Evolutionary conservation across 768 basidiomycete species (phyloP).

Genomic region (Leccinum boreale): DNA sequence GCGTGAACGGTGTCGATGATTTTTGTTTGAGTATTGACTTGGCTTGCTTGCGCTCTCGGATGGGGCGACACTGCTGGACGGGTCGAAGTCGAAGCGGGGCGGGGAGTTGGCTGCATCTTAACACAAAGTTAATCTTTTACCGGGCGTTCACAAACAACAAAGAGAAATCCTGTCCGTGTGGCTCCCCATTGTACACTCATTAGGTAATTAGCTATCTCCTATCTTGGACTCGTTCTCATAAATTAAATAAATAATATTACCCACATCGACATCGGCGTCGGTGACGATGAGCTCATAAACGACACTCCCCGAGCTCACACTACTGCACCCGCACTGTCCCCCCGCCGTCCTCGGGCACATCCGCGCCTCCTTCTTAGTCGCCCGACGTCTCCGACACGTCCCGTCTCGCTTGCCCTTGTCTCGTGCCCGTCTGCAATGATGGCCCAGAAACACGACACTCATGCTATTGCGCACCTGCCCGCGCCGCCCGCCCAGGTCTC

Average conservation of each 20-base stretch:
- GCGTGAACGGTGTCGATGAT: slow-evolving; percentile 77
- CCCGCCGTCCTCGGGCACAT: not conserved
- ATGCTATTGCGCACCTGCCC: slow-evolving; percentile 14
- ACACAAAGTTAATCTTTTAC: slow-evolving; percentile 21
- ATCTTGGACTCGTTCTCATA: slow-evolving; percentile 1
- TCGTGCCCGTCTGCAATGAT: slow-evolving; percentile 10
- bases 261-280: slow-evolving; percentile 14
- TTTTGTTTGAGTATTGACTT: slow-evolving; percentile 75
- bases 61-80: slow-evolving; percentile 57
- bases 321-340: not conserved
- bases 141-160: slow-evolving; percentile 18
- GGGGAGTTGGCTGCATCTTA: slow-evolving; percentile 51
- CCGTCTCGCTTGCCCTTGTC: not conserved
- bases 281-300: slow-evolving; percentile 26
- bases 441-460: slow-evolving; percentile 28
- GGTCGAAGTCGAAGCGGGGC: slow-evolving; percentile 60
- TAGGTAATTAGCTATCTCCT: slow-evolving; percentile 29
- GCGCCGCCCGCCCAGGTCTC: slow-evolving; percentile 14
- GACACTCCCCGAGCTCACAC: slow-evolving; percentile 13
- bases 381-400: slow-evolving; percentile 1
- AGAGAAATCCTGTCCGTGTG: slow-evolving; percentile 4
- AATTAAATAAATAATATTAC: slow-evolving; percentile 7
- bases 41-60: slow-evolving; percentile 40
- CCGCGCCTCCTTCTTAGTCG: not conserved
- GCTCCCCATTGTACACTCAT: not conserved